A percentile compares a stretch with the other conserved stretches of the same genome.
These are phyloP conservation scores for barrel medic (Medicago truncatula) DNA, from an alignment of 306 rosid species.

Conservation along the genomic window MtrunA17r5.0-ANR NC_053045.1:37547501-37548000, in stretches of 20 bases:
- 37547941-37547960: background rate
- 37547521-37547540: slow-evolving; percentile 76
- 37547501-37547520: slow-evolving; percentile 27
- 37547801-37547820: slow-evolving; percentile 94
- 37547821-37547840: slow-evolving; percentile 99
- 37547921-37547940: slow-evolving; percentile 9
- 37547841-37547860: slow-evolving; percentile 89
- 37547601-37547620: slow-evolving; percentile 97
- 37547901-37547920: background rate
- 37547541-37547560: slow-evolving; percentile 99
- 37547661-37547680: slow-evolving; percentile 14
- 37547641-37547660: slow-evolving; percentile 82
- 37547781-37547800: slow-evolving; percentile 96
- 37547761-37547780: slow-evolving; percentile 91
- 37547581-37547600: slow-evolving; percentile 94
- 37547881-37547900: slow-evolving; percentile 41
- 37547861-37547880: slow-evolving; percentile 74
- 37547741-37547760: slow-evolving; percentile 88
- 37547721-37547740: slow-evolving; percentile 64
- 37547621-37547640: slow-evolving; percentile 86
- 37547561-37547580: slow-evolving; percentile 98
- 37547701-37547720: slow-evolving; percentile 18
- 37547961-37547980: background rate
- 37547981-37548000: background rate
- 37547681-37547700: slow-evolving; percentile 31